Percentiles rank a stretch among this genome's conserved stretches.
These are phyloP conservation scores for Pseudofabraea citricarpa DNA, from an alignment of 2,329 filamentous ascomycete species.

Conservation along the genomic window DNA sequence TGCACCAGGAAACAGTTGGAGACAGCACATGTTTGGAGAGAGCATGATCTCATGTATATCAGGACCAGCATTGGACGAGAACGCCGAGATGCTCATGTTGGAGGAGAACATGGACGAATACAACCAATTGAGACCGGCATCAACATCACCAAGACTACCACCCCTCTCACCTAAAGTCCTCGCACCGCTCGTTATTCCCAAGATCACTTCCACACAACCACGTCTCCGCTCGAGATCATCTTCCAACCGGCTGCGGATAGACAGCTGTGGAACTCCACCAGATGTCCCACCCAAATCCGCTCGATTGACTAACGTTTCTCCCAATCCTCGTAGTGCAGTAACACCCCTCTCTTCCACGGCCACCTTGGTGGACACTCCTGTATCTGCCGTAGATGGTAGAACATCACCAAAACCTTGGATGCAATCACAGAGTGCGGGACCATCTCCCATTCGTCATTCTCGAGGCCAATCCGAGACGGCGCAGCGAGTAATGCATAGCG, in stretches of 20 bases:
- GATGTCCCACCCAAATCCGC: constrained; percentile 32
- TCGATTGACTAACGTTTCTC: constrained; percentile 40
- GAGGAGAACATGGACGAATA: constrained; percentile 8
- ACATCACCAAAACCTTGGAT: constrained; percentile 18
- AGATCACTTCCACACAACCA: background rate
- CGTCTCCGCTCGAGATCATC: constrained; percentile 12
- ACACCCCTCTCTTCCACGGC: constrained; percentile 36
- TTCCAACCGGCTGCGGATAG: constrained; percentile 39
- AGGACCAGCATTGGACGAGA: constrained; percentile 29
- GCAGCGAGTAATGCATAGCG: constrained; percentile 9
- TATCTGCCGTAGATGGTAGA: constrained; percentile 15
- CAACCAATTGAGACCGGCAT: constrained; percentile 5
- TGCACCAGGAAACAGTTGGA: constrained; percentile 48
- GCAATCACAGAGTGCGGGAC: constrained; percentile 1
- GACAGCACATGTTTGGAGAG: constrained; percentile 36
- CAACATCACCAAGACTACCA: constrained; percentile 29
- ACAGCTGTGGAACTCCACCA: constrained; percentile 37
- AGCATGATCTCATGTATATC: constrained; percentile 28
- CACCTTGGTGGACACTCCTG: constrained; percentile 7
- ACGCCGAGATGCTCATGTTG: constrained; percentile 26
- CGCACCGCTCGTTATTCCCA: constrained; percentile 53
- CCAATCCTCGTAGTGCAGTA: constrained; percentile 35
- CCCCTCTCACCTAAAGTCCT: constrained; percentile 50
- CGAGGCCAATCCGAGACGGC: constrained; percentile 20
- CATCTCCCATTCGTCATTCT: constrained; percentile 12